A percentile compares a stretch with the other conserved stretches of the same genome.
These are phyloP conservation scores for Rhizopogon parksii DNA, from an alignment of 1,284 basidiomycete genomes.

Conservation along the genomic window DNA sequence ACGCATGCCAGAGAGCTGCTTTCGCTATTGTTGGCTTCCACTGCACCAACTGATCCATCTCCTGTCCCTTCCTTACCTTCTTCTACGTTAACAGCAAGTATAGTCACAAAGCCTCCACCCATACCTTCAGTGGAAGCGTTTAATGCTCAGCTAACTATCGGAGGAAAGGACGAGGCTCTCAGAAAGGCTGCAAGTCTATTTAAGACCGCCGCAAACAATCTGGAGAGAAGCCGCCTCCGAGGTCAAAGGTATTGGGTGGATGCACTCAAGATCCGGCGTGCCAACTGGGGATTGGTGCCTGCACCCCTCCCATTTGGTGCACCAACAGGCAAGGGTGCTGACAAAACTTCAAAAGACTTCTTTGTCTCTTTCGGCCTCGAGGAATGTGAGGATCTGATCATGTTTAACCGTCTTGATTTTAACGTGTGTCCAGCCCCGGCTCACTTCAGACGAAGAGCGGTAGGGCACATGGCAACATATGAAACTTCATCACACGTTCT, in stretches of 20 bases:
- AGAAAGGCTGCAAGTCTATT: conserved; percentile 65
- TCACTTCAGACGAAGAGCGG: conserved; percentile 53
- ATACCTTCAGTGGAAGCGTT: conserved; percentile 68
- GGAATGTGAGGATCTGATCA: conserved; percentile 50
- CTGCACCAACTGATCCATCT: conserved; percentile 22
- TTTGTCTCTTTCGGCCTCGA: conserved; percentile 71
- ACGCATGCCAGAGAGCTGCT: conserved; percentile 65
- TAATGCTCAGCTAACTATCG: conserved; percentile 64
- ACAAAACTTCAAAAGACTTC: conserved; percentile 73
- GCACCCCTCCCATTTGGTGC: conserved; percentile 67
- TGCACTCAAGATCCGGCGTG: conserved; percentile 63
- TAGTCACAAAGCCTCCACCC: conserved; percentile 56
- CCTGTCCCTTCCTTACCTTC: conserved; percentile 20
- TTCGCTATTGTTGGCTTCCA: conserved; percentile 43
- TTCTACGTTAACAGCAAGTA: conserved; percentile 50
- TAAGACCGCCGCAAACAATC: conserved; percentile 57
- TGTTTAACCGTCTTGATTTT: conserved; percentile 6
- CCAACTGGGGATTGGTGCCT: conserved; percentile 71
- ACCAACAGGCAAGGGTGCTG: conserved; percentile 62
- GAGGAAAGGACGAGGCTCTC: conserved; percentile 71
- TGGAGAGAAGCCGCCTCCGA: conserved; percentile 54
- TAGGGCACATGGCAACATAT: conserved; percentile 57
- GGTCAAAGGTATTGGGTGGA: conserved; percentile 73
- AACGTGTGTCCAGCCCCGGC: conserved; percentile 45
- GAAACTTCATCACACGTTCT: conserved; percentile 38